Evolutionary conservation across 2,329 filamentous ascomycete species (phyloP), one percentile per base, ranked within the genome.

Genomic region (Alternaria sp.): DNA sequence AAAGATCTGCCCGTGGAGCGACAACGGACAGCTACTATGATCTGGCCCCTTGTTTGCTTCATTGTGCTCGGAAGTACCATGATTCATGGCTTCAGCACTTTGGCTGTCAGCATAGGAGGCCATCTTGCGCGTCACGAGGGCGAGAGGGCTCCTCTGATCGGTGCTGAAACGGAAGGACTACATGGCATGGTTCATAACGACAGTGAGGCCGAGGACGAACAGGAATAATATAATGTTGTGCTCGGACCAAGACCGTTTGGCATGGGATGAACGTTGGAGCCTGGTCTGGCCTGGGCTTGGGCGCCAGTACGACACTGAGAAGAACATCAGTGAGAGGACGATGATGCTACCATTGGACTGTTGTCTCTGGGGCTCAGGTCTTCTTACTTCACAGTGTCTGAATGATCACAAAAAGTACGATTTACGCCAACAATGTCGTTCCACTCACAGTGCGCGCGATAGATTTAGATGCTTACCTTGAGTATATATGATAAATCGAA

Each of bases 11-110:
- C 77, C 0, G 74, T 76, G 0, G 62, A 78, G 67, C 63, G 79
- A 55, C 72, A 79, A 47, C 68, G 76, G 19, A 81, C 83, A 0
- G 77, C 86, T 4, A 77, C 81, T 25, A 74, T 83, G 8, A 78
- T 88, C 0, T 88, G 85, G 85, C 85, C 85, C 0, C 79, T 88
- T 0, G 81, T 88, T 2, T 86, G 83, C 65, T 87, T 86, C 66
- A 77, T 87, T 5, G 85, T 87, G 0, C 69, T 88, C 5, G 84
- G 84, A 4, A 85, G 83, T 63, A 86, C 83, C 5, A 75, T 88
- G 62, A 79, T 88, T 6, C 85, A 88, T 75, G 86, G 86, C 0
- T 67, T 87, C 40, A 85, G 83, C 63, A 85, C 86, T 3, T 70
- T 85, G 53, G 82, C 77, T 0, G 82, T 88, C 60, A 85, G 84